Base-by-base conservation (phyloP, 1,284 basidiomycete genomes). In the Naganishia sp. region DNA sequence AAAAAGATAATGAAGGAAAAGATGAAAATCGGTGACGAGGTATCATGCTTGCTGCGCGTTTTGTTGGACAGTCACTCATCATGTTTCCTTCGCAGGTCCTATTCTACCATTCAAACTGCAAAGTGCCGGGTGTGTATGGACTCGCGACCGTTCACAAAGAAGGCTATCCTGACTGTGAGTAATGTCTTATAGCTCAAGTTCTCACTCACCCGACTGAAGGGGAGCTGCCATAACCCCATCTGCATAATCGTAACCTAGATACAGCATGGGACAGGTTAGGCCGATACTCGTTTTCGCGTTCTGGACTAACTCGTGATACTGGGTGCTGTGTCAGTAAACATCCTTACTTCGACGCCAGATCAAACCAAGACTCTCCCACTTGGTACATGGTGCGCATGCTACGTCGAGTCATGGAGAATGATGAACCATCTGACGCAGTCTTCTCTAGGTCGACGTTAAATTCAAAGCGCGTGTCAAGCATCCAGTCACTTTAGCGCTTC, bases 41-140 rank as follows among this genome's bases (percentile, higher is more conserved):
- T 89, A 58, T 46, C 82, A 73, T 31, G 13, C 21, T 18, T 17
- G 39, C 21, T 23, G 28, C 21, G 32, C 2, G 15, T 35, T 15
- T 17, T 21, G 4, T 23, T 10, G 10, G 11, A 2, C 25, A 56
- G 1, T 61, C 31, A 23, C 25, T 21, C 23, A 42, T 43, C 32
- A 0, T 49, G n/a, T 21, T 46, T n/a, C 7, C 31, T 46, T 28
- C 25, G 23, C 31, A 47, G 47, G 46, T 35, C 28, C 63, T 43
- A 42, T 85, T 85, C 80, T 98, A 97, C 77, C 93, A 96, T 75
- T 94, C 92, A 21, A 98, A 93, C 77, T 92, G 89, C 80, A 95
- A 94, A 81, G 84, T 79, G 47, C 94, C 93, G 71, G 92, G 93
- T 18, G 86, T 95, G 55, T 90, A 89, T 58, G 92, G 85, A 9